A percentile compares a stretch with the other conserved stretches of the same genome.
Evolutionary conservation across 1,284 basidiomycete species (phyloP).

Genomic region (Cryptococcus sp.): DNA sequence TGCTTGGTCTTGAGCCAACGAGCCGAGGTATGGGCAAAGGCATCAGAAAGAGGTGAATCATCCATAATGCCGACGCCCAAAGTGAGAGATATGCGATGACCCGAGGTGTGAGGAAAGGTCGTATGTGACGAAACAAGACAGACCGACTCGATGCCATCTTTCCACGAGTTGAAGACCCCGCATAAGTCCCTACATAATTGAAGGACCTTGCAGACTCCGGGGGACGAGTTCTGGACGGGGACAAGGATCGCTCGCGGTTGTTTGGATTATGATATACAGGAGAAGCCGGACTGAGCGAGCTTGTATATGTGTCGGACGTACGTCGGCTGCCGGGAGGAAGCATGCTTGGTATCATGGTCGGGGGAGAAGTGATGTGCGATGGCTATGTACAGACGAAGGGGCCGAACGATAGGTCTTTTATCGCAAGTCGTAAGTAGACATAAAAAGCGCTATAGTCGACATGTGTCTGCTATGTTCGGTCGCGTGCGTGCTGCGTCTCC

Average conservation of each 20-base stretch:
- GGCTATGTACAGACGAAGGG: background rate
- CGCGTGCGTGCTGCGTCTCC: no score
- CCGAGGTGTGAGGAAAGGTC: conserved; percentile 19
- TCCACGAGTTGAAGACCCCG: background rate
- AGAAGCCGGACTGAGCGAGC: conserved; percentile 12
- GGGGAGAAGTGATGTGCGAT: background rate
- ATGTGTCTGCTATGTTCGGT: no score
- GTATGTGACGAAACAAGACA: conserved; percentile 7
- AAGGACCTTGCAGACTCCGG: conserved; percentile 3
- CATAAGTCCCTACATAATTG: background rate
- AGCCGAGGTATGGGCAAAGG: conserved; percentile 23
- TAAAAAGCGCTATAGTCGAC: background rate
- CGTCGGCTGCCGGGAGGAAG: no score
- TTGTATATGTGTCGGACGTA: conserved; percentile 10
- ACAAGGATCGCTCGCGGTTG: conserved; percentile 8
- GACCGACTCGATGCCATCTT: background rate
- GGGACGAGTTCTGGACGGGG: conserved; percentile 8
- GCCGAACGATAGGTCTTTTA: no score
- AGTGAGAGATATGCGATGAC: conserved; percentile 23
- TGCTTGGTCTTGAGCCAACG: background rate
- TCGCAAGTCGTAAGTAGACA: no score
- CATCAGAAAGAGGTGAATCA: conserved; percentile 30
- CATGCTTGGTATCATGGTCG: no score
- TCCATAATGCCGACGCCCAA: conserved; percentile 29
- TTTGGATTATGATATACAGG: conserved; percentile 5